These are phyloP conservation scores for Aegilops sharonensis DNA, from an alignment of 176 grass and related monocot species.

Conservation along the genomic window DNA sequence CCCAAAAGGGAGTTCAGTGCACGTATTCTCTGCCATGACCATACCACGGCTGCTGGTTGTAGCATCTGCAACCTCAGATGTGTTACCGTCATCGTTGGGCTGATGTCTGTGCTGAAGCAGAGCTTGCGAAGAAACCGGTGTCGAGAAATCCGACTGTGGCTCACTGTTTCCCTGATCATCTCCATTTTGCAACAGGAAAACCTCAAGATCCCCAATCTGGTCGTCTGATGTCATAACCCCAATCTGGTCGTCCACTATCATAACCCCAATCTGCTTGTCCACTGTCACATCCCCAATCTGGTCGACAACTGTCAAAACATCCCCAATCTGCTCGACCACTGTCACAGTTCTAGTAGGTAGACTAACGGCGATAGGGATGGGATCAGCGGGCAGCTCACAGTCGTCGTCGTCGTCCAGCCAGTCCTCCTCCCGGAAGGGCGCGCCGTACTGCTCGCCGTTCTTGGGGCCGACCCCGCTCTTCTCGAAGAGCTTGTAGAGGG, in stretches of 20 bases:
- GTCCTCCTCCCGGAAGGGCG: constrained; percentile 86
- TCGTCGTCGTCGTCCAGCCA: constrained; percentile 59
- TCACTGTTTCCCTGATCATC: constrained; percentile 25
- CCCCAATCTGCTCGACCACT: not conserved
- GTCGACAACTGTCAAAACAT: not conserved
- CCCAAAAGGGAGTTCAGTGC: constrained; percentile 42
- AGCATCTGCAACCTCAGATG: not conserved
- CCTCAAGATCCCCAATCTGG: constrained; percentile 42
- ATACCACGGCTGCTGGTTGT: not conserved
- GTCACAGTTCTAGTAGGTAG: not conserved
- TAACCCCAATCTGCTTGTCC: not conserved
- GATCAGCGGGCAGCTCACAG: not conserved
- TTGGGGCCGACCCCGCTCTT: constrained; percentile 91
- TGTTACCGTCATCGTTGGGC: not conserved
- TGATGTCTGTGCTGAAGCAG: not conserved
- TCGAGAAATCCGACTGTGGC: not conserved
- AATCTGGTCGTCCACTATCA: not conserved
- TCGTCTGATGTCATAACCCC: not conserved
- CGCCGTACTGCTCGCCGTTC: constrained; percentile 97
- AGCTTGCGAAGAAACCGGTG: constrained; percentile 13
- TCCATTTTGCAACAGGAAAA: constrained; percentile 34
- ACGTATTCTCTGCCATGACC: not conserved
- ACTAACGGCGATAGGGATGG: not conserved
- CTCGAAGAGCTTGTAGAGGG: constrained; percentile 93
- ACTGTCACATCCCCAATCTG: not conserved